phyloP scores from a whole-genome alignment of 257 asterid species.

The Verbena officinalis region DNA sequence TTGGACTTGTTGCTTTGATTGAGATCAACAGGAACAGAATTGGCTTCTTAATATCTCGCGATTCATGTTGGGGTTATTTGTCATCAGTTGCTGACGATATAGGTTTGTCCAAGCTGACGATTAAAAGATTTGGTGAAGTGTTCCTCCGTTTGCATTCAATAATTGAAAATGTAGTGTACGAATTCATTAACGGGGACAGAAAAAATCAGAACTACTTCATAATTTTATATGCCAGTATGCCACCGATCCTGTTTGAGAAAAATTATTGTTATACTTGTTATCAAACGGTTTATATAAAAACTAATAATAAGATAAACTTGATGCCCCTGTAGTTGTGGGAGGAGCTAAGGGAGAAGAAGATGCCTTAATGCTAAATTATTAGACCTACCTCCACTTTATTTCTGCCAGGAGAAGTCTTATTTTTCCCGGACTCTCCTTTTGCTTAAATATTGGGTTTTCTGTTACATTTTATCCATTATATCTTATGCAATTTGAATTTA shows the following conservation, averaged over 20 bases:
- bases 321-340: constrained; percentile 3
- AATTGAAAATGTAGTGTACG: neutral
- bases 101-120: constrained; percentile 54
- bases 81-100: constrained; percentile 67
- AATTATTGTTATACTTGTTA: neutral
- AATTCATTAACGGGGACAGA: constrained; percentile 11
- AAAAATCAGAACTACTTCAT: neutral
- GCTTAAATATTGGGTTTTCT: constrained; percentile 6
- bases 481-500: constrained; percentile 1
- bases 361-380: constrained; percentile 1
- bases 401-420: constrained; percentile 20
- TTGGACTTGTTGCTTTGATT: constrained; percentile 57
- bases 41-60: constrained; percentile 50
- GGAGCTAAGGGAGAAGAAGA: constrained; percentile 15
- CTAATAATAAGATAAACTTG: constrained; percentile 4
- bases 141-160: neutral
- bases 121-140: constrained; percentile 5
- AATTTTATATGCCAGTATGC: constrained; percentile 15
- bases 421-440: neutral
- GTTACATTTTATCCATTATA: neutral
- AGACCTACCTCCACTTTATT: constrained; percentile 15
- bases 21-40: constrained; percentile 66
- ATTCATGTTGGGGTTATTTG: constrained; percentile 69
- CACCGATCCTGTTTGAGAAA: neutral
- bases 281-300: neutral